These are phyloP conservation scores for Coemansia sp. DNA, from an alignment of 192 early-diverging fungal genomes.

Conservation along the genomic window DNA sequence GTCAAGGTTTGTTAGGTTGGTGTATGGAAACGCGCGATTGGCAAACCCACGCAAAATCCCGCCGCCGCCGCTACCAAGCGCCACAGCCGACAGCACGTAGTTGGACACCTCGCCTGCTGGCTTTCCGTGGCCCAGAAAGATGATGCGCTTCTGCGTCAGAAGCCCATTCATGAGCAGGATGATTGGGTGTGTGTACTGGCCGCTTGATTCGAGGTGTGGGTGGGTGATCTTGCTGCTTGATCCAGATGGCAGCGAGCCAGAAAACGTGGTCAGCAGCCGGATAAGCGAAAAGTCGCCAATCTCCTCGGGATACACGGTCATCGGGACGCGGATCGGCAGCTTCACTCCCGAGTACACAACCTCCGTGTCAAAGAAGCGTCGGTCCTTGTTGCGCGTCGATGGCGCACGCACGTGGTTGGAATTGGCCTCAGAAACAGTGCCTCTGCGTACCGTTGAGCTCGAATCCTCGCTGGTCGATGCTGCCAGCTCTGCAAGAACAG, in stretches of 20 bases:
- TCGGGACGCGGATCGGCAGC: constrained; percentile 83
- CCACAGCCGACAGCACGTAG: constrained; percentile 87
- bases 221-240: constrained; percentile 60
- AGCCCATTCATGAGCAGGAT: constrained; percentile 87
- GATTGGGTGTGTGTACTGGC: constrained; percentile 82
- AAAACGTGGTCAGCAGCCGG: constrained; percentile 76
- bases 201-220: constrained; percentile 84
- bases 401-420: constrained; percentile 50
- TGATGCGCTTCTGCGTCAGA: constrained; percentile 87
- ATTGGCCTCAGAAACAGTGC: constrained; percentile 56
- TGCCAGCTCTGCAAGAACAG: constrained; percentile 24
- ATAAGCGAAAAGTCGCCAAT: constrained; percentile 90
- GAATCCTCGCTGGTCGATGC: constrained; percentile 32
- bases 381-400: constrained; percentile 73
- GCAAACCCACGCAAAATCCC: constrained; percentile 80
- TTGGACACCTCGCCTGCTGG: constrained; percentile 91
- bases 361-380: constrained; percentile 84
- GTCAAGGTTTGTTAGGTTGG: constrained; percentile 84
- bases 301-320: constrained; percentile 85
- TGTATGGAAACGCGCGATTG: constrained; percentile 89
- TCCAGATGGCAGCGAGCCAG: constrained; percentile 43
- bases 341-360: constrained; percentile 83
- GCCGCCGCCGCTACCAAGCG: constrained; percentile 88
- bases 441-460: constrained; percentile 29
- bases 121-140: constrained; percentile 88